Evolutionary conservation across 306 rosid species (phyloP), one percentile per base, ranked within the genome.

Genomic region (Corylus avellana): DNA sequence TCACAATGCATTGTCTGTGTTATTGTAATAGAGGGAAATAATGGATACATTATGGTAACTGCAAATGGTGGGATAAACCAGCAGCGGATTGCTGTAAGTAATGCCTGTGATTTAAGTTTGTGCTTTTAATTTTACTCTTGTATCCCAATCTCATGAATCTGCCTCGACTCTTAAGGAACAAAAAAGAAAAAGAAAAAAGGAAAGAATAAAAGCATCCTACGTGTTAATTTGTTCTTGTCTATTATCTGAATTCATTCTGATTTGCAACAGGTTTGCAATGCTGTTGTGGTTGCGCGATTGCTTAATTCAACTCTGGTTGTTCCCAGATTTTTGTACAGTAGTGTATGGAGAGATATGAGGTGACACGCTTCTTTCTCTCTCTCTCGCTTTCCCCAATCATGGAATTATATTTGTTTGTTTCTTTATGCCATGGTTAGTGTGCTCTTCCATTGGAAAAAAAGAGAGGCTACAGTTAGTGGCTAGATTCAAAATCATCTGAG

Each of bases 1-100:
- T 88, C 76, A 83, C 77, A 54, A 42, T 18, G 73, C 79, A 76
- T 75, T 83, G 27, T 56, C 55, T 87, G 77, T 53, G 66, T 63
- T 85, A 17, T 75, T 82, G 59, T 78, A 61, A 75, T 67, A 95
- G 97, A 83, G 82, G 94, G 98, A 73, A 90, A 80, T 27, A 91
- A 90, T 84, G 98, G 98, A 81, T 91, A 91, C 88, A 83, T 95
- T 78, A 49, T 95, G 91, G 87, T 93, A 81, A 95, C 98, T 76
- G 99, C 98, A 80, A 95, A 95, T 61, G 99, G 99, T 83, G 99
- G 98, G 84, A 91, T 93, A 83, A 95, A 95, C 86, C 99, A 95
- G 84, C 99, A 93, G 77, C 86, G 99, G 55, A 98, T 95, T 49
- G 99, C 93, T 70, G 99, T 93, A 84, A 92, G 99, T 90, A 78